Conservation (phyloP, 495 filamentous ascomycete genomes). For the Penicillium lividum region DNA sequence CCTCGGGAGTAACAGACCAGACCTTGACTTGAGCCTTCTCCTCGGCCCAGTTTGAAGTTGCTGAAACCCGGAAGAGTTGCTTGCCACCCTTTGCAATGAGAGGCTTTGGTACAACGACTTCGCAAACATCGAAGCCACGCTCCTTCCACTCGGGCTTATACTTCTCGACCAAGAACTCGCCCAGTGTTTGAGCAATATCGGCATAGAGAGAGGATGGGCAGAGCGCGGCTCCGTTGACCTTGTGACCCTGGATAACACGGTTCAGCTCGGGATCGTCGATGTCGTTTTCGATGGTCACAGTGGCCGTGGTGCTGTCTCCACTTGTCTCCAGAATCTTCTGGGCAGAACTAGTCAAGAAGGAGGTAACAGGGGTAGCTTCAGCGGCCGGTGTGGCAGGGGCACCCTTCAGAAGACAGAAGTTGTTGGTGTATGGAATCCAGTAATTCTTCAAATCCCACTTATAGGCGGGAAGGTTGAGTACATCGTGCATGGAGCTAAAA, state of each 20-base stretch:
- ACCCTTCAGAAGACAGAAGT: slow-evolving; percentile 52
- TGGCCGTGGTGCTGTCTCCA: slow-evolving; percentile 53
- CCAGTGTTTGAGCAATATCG: slow-evolving; percentile 75
- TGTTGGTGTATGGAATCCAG: slow-evolving; percentile 75
- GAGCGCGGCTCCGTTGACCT: slow-evolving; percentile 64
- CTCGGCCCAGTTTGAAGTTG: slow-evolving; percentile 37
- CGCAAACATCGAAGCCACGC: slow-evolving; percentile 59
- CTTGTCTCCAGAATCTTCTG: slow-evolving; percentile 57
- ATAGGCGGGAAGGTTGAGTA: slow-evolving; percentile 72
- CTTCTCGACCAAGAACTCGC: slow-evolving; percentile 65
- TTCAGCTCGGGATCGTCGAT: slow-evolving; percentile 60
- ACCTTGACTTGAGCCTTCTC: slow-evolving; percentile 33
- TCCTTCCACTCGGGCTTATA: slow-evolving; percentile 53
- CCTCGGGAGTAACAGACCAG: slow-evolving; percentile 45
- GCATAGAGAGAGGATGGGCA: slow-evolving; percentile 67
- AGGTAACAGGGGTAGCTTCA: slow-evolving; percentile 35
- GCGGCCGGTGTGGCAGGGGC: slow-evolving; percentile 28
- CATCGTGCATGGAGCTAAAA: slow-evolving; percentile 58
- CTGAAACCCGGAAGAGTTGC: slow-evolving; percentile 46
- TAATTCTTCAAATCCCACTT: slow-evolving; percentile 80
- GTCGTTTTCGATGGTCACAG: slow-evolving; percentile 67
- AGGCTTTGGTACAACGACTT: slow-evolving; percentile 70
- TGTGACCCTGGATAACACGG: slow-evolving; percentile 66
- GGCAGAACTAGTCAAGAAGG: slow-evolving; percentile 42
- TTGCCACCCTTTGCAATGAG: slow-evolving; percentile 61